A percentile compares a stretch with the other conserved stretches of the same genome.
phyloP scores from a whole-genome alignment of 2,329 filamentous ascomycete species.

The Diaporthe vaccinii region DNA sequence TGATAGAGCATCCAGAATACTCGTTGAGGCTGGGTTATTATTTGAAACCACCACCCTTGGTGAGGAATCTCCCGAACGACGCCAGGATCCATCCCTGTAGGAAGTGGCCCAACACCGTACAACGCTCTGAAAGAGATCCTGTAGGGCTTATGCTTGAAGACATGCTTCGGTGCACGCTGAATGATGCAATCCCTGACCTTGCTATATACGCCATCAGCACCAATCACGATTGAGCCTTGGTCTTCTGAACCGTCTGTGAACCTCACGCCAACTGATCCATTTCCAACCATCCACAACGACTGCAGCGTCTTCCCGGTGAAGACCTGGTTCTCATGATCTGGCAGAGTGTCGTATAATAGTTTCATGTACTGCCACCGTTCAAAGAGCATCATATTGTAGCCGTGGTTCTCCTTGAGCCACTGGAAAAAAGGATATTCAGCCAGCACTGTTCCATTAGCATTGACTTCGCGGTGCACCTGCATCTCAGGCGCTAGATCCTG shows the following conservation, averaged over 20 bases:
- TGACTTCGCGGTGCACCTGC: constrained; percentile 20
- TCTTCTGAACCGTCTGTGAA: constrained; percentile 5
- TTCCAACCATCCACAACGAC: neutral
- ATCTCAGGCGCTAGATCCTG: constrained; percentile 2
- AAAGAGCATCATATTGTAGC: neutral
- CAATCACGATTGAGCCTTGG: neutral
- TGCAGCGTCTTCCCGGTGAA: neutral
- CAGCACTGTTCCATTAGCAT: neutral
- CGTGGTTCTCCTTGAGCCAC: constrained; percentile 5
- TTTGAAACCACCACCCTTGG: constrained; percentile 4
- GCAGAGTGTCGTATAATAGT: constrained; percentile 52
- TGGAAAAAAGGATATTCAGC: constrained; percentile 11
- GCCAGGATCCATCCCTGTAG: neutral
- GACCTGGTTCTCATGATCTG: neutral
- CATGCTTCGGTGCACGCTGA: neutral
- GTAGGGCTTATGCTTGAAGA: neutral
- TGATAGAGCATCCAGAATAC: constrained; percentile 22
- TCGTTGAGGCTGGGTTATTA: constrained; percentile 1
- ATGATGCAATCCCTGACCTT: constrained; percentile 6
- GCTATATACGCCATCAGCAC: constrained; percentile 3
- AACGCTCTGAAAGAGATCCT: neutral
- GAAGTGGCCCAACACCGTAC: neutral
- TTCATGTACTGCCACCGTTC: constrained; percentile 1
- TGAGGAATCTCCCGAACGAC: constrained; percentile 1
- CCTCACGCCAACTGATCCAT: neutral